A percentile compares a stretch with the other conserved stretches of the same genome.
Evolutionary conservation across 2,329 filamentous ascomycete genomes (phyloP).

Genomic region (Pleomassaria siparia): DNA sequence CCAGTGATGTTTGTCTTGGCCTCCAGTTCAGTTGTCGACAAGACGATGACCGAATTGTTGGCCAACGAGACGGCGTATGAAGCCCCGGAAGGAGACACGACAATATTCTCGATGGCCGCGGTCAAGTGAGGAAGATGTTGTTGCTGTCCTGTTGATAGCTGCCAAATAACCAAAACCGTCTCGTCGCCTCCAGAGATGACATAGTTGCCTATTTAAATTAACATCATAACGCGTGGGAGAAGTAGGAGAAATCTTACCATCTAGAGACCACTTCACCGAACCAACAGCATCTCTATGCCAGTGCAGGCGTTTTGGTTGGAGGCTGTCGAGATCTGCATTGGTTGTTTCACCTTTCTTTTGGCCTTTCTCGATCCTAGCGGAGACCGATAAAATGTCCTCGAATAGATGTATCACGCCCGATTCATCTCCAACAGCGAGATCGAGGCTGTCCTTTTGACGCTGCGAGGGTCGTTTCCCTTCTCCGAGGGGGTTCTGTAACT

Average conservation of each 20-base stretch:
- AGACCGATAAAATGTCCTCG: slow-evolving; percentile 66
- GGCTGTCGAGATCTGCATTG: slow-evolving; percentile 41
- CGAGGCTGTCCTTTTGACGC: slow-evolving; percentile 53
- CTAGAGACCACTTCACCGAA: slow-evolving; percentile 85
- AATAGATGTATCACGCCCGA: slow-evolving; percentile 81
- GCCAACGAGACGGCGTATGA: slow-evolving; percentile 83
- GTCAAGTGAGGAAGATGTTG: slow-evolving; percentile 89
- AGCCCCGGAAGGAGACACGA: slow-evolving; percentile 75
- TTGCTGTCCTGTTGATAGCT: slow-evolving; percentile 80
- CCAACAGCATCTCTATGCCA: slow-evolving; percentile 89
- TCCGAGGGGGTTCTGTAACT: slow-evolving; percentile 56
- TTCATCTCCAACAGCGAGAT: slow-evolving; percentile 75
- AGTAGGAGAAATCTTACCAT: slow-evolving; percentile 61
- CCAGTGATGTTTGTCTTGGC: slow-evolving; percentile 83
- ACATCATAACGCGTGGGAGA: background rate
- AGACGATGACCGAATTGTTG: slow-evolving; percentile 87
- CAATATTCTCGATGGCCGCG: slow-evolving; percentile 79
- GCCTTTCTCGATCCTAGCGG: slow-evolving; percentile 49
- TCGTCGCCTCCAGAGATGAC: slow-evolving; percentile 90
- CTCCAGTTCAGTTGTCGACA: slow-evolving; percentile 87
- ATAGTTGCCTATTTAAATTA: slow-evolving; percentile 70
- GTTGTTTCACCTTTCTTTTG: slow-evolving; percentile 28
- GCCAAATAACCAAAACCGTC: slow-evolving; percentile 88
- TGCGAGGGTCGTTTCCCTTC: slow-evolving; percentile 36
- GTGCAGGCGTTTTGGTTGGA: slow-evolving; percentile 69